phyloP scores from a whole-genome alignment of 257 asterid genomes.

The Ocimum tenuiflorum region DNA sequence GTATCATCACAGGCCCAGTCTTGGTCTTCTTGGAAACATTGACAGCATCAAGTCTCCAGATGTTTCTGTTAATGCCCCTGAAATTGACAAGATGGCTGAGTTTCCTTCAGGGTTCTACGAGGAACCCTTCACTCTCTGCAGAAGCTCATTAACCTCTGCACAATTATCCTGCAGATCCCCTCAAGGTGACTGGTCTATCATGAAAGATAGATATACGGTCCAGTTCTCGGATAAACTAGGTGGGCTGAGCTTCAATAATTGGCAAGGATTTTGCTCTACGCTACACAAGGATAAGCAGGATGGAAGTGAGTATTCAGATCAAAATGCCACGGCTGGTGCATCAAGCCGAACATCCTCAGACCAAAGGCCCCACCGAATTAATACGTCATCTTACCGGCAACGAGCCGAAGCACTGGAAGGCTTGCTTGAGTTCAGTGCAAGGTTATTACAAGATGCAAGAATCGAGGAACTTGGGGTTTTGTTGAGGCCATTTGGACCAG shows the following conservation, averaged over 20 bases:
- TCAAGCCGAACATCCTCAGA: slow-evolving; percentile 83
- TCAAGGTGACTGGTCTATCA: slow-evolving; percentile 54
- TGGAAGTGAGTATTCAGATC: slow-evolving; percentile 66
- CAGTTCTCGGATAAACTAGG: slow-evolving; percentile 51
- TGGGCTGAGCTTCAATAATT: slow-evolving; percentile 41
- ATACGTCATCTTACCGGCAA: slow-evolving; percentile 74
- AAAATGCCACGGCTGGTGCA: slow-evolving; percentile 85
- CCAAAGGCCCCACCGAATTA: slow-evolving; percentile 53
- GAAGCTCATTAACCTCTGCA: slow-evolving; percentile 41
- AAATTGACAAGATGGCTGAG: slow-evolving; percentile 71
- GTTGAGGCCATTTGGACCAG: slow-evolving; percentile 78
- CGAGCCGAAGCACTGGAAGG: slow-evolving; percentile 94
- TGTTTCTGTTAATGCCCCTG: slow-evolving; percentile 79
- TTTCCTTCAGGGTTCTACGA: slow-evolving; percentile 55
- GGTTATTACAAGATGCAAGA: slow-evolving; percentile 67
- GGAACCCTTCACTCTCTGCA: slow-evolving; percentile 36
- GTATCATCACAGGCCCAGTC: slow-evolving; percentile 33
- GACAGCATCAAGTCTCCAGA: slow-evolving; percentile 51
- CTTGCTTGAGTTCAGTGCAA: slow-evolving; percentile 81
- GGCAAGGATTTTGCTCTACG: slow-evolving; percentile 48
- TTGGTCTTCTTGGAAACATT: slow-evolving; percentile 27
- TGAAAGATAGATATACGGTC: slow-evolving; percentile 68
- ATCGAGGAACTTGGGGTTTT: slow-evolving; percentile 78
- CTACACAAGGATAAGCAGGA: slow-evolving; percentile 34
- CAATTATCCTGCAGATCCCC: slow-evolving; percentile 64